Base-by-base conservation (phyloP, 495 filamentous ascomycete genomes). In the Penicillium macrosclerotiorum region DNA sequence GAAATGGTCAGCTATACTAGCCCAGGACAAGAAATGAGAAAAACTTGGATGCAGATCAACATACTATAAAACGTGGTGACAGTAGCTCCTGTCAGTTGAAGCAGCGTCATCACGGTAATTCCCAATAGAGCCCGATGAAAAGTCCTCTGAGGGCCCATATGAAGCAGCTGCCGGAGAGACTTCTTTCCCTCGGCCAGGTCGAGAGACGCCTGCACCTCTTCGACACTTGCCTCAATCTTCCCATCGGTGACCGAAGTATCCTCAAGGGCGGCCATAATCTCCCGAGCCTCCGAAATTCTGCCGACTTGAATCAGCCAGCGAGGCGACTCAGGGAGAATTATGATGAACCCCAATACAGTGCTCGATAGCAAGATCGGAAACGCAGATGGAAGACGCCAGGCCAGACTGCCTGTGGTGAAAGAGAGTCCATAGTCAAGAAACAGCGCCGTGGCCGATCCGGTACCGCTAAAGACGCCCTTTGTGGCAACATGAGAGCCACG, bases 401-500 rank as follows among this genome's bases (percentile, higher is more conserved):
- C 57, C n/a, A 72, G 47, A 16, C 55, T 57, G 3, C 63, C 67
- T 8, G 51, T 42, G 2, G 63, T 65, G 42, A 69, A 75, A 5
- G 71, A 75, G 49, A 79, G 71, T 18, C 76, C 78, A 50, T 70
- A 81, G 19, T 75, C 81, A 26, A 83, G 55, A 56, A 77, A 81
- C 25, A 77, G 68, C 3, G 55, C 54, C 11, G 77, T 46, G 2
- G 67, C 67, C 55, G 82, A 80, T 31, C 81, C 78, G 39, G 76
- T 62, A 26, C 81, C 79, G 49, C 79, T 82, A 55, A 80, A 64
- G 8, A 81, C 72, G 46, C 81, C 74, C 49, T 83, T 78, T 24
- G 80, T 71, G 37, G 79, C 69, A 36, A 83, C 75, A 24, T 82
- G 67, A 38, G 76, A 72, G 36, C 83, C 83, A 51, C 81, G 72